Evolutionary conservation across 345 rosid species (phyloP).

Genomic region (Zanthoxylum bungeanum): DNA sequence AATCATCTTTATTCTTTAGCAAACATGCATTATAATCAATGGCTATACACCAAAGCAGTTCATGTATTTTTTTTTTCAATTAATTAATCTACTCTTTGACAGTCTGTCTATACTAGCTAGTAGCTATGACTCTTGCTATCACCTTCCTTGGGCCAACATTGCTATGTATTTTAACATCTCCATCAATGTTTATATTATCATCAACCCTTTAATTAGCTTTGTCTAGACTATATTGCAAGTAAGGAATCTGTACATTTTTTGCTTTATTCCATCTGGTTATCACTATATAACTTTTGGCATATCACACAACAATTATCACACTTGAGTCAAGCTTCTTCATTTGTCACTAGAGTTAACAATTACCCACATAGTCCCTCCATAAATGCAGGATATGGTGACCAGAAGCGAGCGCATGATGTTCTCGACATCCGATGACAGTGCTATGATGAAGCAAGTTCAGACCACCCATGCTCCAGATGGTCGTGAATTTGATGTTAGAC

Average conservation of each 20-base stretch:
- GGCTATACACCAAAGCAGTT: neutral
- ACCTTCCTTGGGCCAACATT: neutral
- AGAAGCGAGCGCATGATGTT: slow-evolving; percentile 26
- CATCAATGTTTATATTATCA: neutral
- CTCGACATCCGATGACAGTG: slow-evolving; percentile 28
- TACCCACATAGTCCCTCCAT: neutral
- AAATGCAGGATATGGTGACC: slow-evolving; percentile 5
- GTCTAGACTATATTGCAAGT: slow-evolving; percentile 15
- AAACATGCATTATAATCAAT: neutral
- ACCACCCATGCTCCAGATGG: slow-evolving; percentile 54
- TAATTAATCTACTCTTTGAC: neutral
- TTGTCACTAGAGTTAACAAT: neutral
- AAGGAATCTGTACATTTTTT: slow-evolving; percentile 16
- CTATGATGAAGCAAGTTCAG: slow-evolving; percentile 40
- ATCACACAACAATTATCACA: neutral
- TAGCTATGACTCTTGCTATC: neutral
- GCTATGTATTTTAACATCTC: neutral
- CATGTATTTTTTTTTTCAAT: neutral
- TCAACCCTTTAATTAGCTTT: slow-evolving; percentile 20
- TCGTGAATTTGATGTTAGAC: slow-evolving; percentile 31
- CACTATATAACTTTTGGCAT: slow-evolving; percentile 16
- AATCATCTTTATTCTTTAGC: neutral
- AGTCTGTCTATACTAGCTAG: neutral
- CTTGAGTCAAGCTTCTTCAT: too few relatives aligned
- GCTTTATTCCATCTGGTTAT: slow-evolving; percentile 11